Conservation (phyloP, 179 eudicot species). For the Silene noctiflora region DNA sequence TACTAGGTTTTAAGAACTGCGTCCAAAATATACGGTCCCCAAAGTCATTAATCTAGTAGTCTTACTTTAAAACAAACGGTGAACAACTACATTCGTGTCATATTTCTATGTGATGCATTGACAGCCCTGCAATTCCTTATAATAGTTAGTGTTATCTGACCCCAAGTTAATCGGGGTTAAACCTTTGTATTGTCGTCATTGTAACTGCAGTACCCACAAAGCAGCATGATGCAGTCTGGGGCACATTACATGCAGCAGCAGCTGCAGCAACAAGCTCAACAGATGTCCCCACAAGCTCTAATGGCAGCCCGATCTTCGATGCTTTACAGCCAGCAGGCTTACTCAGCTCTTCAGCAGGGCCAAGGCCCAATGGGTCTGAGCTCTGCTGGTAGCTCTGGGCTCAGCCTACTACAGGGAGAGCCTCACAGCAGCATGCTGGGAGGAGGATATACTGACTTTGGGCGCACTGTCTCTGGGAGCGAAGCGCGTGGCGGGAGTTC, state of each 20-base stretch:
- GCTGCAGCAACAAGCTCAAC: constrained; percentile 36
- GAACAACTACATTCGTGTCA: too few relatives aligned
- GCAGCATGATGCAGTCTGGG: constrained; percentile 34
- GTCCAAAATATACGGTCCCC: too few relatives aligned
- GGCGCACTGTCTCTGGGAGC: constrained; percentile 17
- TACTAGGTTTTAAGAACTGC: too few relatives aligned
- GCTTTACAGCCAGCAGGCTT: constrained; percentile 48
- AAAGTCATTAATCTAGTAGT: too few relatives aligned
- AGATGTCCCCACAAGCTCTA: constrained; percentile 41
- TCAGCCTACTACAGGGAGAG: constrained; percentile 40
- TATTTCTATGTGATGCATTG: too few relatives aligned
- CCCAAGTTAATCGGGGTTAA: neutral
- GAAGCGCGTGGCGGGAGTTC: constrained; percentile 32
- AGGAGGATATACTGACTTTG: constrained; percentile 30
- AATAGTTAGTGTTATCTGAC: too few relatives aligned
- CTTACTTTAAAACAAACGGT: too few relatives aligned
- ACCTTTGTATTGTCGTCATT: neutral
- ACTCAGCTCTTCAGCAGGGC: constrained; percentile 41
- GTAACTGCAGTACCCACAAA: constrained; percentile 26
- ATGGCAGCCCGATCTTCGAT: constrained; percentile 46
- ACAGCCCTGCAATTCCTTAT: too few relatives aligned
- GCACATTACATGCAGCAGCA: constrained; percentile 41
- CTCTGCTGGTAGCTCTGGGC: constrained; percentile 41
- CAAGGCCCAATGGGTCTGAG: constrained; percentile 40
- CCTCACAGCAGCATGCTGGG: constrained; percentile 36